Evolutionary conservation across 2,329 filamentous ascomycete genomes (phyloP), one percentile per base, ranked within the genome.

Genomic region (Drechmeria coniospora): DNA sequence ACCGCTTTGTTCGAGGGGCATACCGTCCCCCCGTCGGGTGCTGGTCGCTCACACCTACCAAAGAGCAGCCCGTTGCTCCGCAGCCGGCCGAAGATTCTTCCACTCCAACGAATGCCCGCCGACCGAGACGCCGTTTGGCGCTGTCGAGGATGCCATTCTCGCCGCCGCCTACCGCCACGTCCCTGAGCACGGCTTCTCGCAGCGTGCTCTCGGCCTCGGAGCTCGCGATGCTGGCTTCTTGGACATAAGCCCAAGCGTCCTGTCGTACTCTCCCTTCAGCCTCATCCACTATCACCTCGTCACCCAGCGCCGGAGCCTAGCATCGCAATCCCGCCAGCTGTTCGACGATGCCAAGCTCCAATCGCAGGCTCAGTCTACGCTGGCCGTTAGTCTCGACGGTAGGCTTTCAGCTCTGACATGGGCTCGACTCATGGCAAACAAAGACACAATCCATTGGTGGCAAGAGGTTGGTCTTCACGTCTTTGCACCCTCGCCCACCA

Each of bases 181-280:
- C 8, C 83, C 84, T 12, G 52, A 65, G 27, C 68, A 83, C 49
- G 90, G 90, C 48, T 98, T 95, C 63, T 81, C 82, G 0, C 57
- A 64, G 26, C 63, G 69, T 13, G 63, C 86, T 1, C 65, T 98
- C 8, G 68, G 70, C 23, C 67, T 79, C 14, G 90, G 87, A 35
- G 82, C 82, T 34, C 74, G 74, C 44, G 83, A 93, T 44, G 74
- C 76, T 12, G 84, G 86, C 24, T 93, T 87, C 50, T 73, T 83
- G 28, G 81, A 90, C 47, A 83, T 87, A 32, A 86, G 81, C 33
- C 73, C 80, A 8, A 86, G 83, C 45, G 60, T 94, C 13, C 73
- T 98, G 31, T 74, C 82, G 1, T 66, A 76, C 23, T 82, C 81
- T 6, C 68, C 75, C 14, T 92, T 92, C 55, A 77, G 80, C 41